A percentile compares a stretch with the other conserved stretches of the same genome.
phyloP scores from a whole-genome alignment of 371 early-diverging fungal species.

The Paramicrosporidium saccamoebae region DNA sequence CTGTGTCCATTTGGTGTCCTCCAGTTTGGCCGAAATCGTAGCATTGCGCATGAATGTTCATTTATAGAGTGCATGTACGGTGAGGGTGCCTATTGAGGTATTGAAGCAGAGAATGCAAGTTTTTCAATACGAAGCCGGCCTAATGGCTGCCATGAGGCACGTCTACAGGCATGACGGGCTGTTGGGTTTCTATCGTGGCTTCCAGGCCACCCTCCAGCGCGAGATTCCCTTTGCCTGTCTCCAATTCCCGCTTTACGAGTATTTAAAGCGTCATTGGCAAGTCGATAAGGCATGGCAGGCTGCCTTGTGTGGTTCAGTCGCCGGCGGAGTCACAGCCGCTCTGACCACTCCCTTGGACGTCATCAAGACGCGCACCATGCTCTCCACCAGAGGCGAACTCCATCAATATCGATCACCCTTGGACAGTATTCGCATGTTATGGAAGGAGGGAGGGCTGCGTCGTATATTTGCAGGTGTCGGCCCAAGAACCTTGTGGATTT shows the following conservation, averaged over 20 bases:
- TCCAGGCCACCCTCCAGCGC: slow-evolving; percentile 50
- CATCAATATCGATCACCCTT: slow-evolving; percentile 27
- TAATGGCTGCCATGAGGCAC: slow-evolving; percentile 15
- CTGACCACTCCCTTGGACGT: slow-evolving; percentile 77
- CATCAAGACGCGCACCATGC: slow-evolving; percentile 62
- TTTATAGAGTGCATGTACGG: slow-evolving; percentile 41
- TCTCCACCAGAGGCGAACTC: slow-evolving; percentile 16
- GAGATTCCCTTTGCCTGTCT: slow-evolving; percentile 84
- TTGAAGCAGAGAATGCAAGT: slow-evolving; percentile 82
- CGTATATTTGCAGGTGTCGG: slow-evolving; percentile 54
- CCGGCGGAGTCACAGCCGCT: slow-evolving; percentile 68
- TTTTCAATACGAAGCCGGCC: slow-evolving; percentile 24
- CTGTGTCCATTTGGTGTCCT: slow-evolving; percentile 48
- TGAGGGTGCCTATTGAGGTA: slow-evolving; percentile 79
- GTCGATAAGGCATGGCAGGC: slow-evolving; percentile 37
- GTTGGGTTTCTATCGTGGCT: slow-evolving; percentile 66
- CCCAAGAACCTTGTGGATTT: slow-evolving; percentile 78
- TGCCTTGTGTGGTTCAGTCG: slow-evolving; percentile 45
- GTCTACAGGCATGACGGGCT: slow-evolving; percentile 29
- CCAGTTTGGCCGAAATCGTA: slow-evolving; percentile 66
- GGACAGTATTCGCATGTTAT: slow-evolving; percentile 27
- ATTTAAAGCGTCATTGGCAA: slow-evolving; percentile 22
- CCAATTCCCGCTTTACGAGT: slow-evolving; percentile 81
- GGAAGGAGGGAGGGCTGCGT: slow-evolving; percentile 34
- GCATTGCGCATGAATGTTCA: slow-evolving; percentile 2